Evolutionary conservation across 768 basidiomycete genomes (phyloP).

Genomic region (Coprinopsis marcescibilis): DNA sequence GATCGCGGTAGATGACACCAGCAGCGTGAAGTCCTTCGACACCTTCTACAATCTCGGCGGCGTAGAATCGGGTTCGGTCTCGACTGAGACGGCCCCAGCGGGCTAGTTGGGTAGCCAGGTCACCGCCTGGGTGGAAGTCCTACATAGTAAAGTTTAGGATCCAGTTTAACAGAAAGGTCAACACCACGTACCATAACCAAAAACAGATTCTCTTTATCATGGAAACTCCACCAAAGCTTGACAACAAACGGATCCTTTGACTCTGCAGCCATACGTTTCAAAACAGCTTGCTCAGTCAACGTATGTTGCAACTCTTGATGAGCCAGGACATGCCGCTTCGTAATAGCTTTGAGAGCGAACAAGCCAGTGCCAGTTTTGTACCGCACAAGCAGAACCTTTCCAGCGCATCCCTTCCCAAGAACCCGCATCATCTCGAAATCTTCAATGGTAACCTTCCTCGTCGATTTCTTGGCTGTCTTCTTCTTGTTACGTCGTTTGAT

Average conservation of each 20-base stretch:
- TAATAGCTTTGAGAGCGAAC: constrained; percentile 96
- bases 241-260: constrained; percentile 91
- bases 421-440: constrained; percentile 99
- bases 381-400: constrained; percentile 89
- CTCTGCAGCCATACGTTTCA: constrained; percentile 90
- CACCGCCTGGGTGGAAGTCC: constrained; percentile 96
- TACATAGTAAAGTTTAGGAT: constrained; percentile 19
- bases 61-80: constrained; percentile 94
- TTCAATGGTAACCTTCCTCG: constrained; percentile 70
- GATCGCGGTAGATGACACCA: constrained; percentile 95
- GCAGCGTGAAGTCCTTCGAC: constrained; percentile 90
- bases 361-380: constrained; percentile 67
- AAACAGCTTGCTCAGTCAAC: constrained; percentile 90
- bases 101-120: constrained; percentile 95
- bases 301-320: constrained; percentile 97
- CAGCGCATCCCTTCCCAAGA: constrained; percentile 94
- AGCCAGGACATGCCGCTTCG: constrained; percentile 93
- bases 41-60: constrained; percentile 95
- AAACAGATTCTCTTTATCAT: constrained; percentile 95
- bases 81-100: constrained; percentile 92
- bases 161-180: constrained; percentile 10
- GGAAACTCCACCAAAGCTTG: constrained; percentile 95
- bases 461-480: constrained; percentile 32
- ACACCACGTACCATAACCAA: constrained; percentile 74
- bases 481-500: constrained; percentile 16